Evolutionary conservation across 805 yeast genomes (phyloP), one percentile per base, ranked within the genome.

Genomic region (Candida awuae): DNA sequence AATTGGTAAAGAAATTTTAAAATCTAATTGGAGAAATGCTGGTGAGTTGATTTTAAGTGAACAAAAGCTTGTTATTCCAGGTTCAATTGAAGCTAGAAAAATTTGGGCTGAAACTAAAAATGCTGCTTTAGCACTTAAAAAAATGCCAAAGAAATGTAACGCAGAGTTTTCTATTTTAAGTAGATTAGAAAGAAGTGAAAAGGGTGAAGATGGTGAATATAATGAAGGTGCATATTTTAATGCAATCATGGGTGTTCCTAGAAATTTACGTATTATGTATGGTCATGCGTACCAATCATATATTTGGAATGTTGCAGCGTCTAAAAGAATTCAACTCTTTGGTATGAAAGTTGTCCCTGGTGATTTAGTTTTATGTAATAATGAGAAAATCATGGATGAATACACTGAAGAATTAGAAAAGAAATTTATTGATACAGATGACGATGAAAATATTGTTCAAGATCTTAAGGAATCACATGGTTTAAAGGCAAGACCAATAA

Each of bases 201-300:
- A 68, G 48, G 65, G 66, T 10, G 73, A 61, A 2, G 67, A 62
- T 32, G 73, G 68, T 3, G 65, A 60, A 18, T 80, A 66, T 51
- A 55, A 69, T 15, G 58, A 62, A 3, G 67, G 70, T 38, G 67
- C 83, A n/a, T 84, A 78, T 57, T 77, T 84, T 53, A 75, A 74
- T 43, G 92, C 94, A 2, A 71, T 94, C 32, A 79, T 83, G 81
- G 75, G 86, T 41, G 83, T 92, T 48, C 97, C 98, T 25, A 75
- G 95, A 60, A 88, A 88, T 56, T 67, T 92, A 56, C 71, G 96
- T 57, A 75, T 88, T 42, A 90, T 92, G 94, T 92, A 92, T 55
- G 95, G 84, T 2, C 99, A 92, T 61, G 95, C 98, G 3, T 94
- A 94, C 59, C 98, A 92, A 63, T 85, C 96, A 47, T 92, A 80